A percentile compares a stretch with the other conserved stretches of the same genome.
Conservation (phyloP, 768 basidiomycete species). For the Tylopilus felleus region DNA sequence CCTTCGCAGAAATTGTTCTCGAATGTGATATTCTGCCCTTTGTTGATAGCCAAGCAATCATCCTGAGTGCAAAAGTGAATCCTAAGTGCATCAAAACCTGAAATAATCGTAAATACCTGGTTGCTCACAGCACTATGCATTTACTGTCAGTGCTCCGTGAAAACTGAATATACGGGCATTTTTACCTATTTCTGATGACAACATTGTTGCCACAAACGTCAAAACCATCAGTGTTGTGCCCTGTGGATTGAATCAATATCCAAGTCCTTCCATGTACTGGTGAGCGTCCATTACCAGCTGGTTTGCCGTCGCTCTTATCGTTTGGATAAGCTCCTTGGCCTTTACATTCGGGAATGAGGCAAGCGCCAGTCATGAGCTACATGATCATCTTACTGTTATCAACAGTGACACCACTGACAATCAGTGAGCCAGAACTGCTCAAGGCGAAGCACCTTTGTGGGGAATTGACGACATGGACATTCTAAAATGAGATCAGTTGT, state of each 20-base stretch:
- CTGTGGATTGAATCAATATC: constrained; percentile 14
- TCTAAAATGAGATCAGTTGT: constrained; percentile 16
- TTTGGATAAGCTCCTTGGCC: constrained; percentile 53
- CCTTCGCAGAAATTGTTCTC: constrained; percentile 49
- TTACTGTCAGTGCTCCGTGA: not conserved
- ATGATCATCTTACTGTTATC: constrained; percentile 50
- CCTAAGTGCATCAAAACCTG: not conserved
- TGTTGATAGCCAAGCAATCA: constrained; percentile 59
- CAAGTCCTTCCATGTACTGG: not conserved
- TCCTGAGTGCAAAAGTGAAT: constrained; percentile 36
- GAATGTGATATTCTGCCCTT: constrained; percentile 44
- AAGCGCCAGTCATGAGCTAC: not conserved
- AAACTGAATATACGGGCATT: not conserved
- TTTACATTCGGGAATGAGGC: constrained; percentile 19
- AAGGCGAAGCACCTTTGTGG: constrained; percentile 36
- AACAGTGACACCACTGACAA: constrained; percentile 47
- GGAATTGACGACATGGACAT: constrained; percentile 38
- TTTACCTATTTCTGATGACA: constrained; percentile 31
- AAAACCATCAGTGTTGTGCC: constrained; percentile 52
- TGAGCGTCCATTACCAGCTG: constrained; percentile 39
- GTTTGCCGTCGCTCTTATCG: constrained; percentile 42
- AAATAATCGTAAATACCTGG: constrained; percentile 15
- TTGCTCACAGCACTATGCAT: constrained; percentile 21
- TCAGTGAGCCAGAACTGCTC: constrained; percentile 26
- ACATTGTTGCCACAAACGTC: constrained; percentile 38